phyloP scores from a whole-genome alignment of 2,329 filamentous ascomycete genomes.

The Sarocladium kiliense region DNA sequence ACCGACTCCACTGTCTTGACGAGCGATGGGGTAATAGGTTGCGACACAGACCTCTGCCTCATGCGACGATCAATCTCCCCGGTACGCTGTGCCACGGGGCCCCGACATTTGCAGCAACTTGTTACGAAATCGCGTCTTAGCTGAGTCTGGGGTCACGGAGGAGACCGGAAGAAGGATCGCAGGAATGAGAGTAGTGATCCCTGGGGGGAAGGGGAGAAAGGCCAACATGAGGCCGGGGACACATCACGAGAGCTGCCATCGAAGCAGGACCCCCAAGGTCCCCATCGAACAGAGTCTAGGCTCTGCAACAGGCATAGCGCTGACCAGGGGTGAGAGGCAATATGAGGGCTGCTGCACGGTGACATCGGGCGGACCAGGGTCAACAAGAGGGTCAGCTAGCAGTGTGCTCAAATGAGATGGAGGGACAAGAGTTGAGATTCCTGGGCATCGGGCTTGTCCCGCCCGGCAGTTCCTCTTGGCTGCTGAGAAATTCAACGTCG shows the following conservation, averaged over 20 bases:
- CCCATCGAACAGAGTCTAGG: background rate
- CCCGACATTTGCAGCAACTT: background rate
- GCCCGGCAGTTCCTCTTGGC: slow-evolving; percentile 7
- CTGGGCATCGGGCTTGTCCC: slow-evolving; percentile 5
- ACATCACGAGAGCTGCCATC: too few species aligned
- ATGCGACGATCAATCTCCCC: background rate
- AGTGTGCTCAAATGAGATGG: background rate
- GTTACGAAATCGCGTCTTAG: slow-evolving; percentile 2
- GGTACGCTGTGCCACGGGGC: background rate
- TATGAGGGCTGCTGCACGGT: background rate
- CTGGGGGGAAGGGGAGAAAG: background rate
- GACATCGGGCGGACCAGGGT: background rate
- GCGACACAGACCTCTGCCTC: background rate
- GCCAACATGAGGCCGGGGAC: too few species aligned
- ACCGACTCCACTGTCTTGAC: background rate
- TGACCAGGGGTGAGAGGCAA: background rate
- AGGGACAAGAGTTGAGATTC: background rate
- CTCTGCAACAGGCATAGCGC: slow-evolving; percentile 3
- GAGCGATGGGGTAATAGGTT: slow-evolving; percentile 1
- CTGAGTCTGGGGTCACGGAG: slow-evolving; percentile 4
- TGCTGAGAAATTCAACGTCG: background rate
- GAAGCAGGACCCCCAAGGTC: background rate
- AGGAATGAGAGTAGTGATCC: background rate
- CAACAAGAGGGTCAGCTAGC: background rate
- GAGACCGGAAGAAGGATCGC: background rate